Conservation (phyloP, 257 asterid genomes). For the Nicotiana otophora region DNA sequence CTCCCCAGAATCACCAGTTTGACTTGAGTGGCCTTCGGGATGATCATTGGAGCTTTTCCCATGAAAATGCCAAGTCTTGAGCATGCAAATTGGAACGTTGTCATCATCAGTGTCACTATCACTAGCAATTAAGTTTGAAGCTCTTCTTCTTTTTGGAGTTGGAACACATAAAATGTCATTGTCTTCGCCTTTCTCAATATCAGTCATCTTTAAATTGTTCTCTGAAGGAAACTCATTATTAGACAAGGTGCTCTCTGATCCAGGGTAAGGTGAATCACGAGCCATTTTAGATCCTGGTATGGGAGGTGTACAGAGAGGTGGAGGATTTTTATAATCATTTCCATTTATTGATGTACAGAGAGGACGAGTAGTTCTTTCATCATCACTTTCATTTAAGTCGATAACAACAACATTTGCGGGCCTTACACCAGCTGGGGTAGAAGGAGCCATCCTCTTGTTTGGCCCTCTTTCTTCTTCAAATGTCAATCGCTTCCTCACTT, state of each 20-base stretch:
- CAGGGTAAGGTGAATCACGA: slow-evolving; percentile 15
- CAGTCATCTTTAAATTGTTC: slow-evolving; percentile 1
- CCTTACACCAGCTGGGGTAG: slow-evolving; percentile 29
- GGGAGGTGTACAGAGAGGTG: slow-evolving; percentile 1
- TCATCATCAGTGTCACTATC: slow-evolving; percentile 52
- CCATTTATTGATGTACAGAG: not conserved
- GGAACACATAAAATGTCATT: slow-evolving; percentile 19
- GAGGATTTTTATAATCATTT: not conserved
- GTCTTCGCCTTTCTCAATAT: slow-evolving; percentile 21
- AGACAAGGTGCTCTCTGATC: slow-evolving; percentile 9
- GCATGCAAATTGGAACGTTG: slow-evolving; percentile 31
- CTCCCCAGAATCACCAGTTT: slow-evolving; percentile 19
- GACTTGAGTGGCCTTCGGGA: not conserved
- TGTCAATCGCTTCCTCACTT: slow-evolving; percentile 29
- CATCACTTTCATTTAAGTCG: slow-evolving; percentile 43
- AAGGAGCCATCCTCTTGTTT: slow-evolving; percentile 32
- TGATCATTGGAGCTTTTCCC: slow-evolving; percentile 1
- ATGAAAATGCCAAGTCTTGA: slow-evolving; percentile 10
- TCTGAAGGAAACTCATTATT: slow-evolving; percentile 14
- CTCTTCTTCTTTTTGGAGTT: slow-evolving; percentile 31
- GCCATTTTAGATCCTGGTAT: slow-evolving; percentile 4
- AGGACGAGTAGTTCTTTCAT: slow-evolving; percentile 17
- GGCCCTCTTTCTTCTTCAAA: slow-evolving; percentile 24
- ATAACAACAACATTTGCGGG: slow-evolving; percentile 23
- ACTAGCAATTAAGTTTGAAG: slow-evolving; percentile 30